Conservation (phyloP, 139 green algal genomes). For the Chlorella sorokiniana region DNA sequence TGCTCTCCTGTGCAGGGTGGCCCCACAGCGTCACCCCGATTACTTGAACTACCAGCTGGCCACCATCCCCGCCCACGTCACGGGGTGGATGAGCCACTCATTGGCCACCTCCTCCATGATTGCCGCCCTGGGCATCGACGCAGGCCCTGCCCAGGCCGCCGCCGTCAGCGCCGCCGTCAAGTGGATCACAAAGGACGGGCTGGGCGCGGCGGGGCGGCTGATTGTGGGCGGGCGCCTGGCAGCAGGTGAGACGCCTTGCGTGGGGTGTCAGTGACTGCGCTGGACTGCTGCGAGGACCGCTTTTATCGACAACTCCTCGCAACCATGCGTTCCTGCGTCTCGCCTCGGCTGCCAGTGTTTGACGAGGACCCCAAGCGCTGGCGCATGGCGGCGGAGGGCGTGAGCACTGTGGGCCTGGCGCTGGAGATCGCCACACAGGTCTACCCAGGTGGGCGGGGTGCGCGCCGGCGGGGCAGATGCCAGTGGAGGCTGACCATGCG, state of each 20-base stretch:
- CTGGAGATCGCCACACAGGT: constrained; percentile 82
- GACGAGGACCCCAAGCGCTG: constrained; percentile 74
- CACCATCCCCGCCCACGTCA: constrained; percentile 75
- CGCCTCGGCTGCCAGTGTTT: no score
- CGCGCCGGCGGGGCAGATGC: no score
- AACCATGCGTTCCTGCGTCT: no score
- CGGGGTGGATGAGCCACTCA: constrained; percentile 47
- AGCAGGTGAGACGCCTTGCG: neutral
- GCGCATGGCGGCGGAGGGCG: constrained; percentile 74
- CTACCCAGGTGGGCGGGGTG: constrained; percentile 43
- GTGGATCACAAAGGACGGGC: constrained; percentile 80
- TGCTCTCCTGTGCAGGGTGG: constrained; percentile 60
- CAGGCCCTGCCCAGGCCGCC: constrained; percentile 41
- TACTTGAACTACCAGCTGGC: constrained; percentile 86
- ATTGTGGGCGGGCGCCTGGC: constrained; percentile 56
- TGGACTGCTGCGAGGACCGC: neutral
- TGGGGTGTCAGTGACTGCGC: neutral
- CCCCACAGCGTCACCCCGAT: constrained; percentile 73
- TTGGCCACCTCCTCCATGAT: constrained; percentile 80
- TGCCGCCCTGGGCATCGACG: constrained; percentile 69
- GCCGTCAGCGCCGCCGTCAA: constrained; percentile 74
- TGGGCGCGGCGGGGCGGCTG: constrained; percentile 73
- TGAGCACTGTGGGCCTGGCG: constrained; percentile 61
- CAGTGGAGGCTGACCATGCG: neutral
- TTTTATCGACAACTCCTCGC: no score